These are phyloP conservation scores for Globisporangium lucens DNA, from an alignment of 352 stramenopile genomes.

Conservation along the genomic window DNA sequence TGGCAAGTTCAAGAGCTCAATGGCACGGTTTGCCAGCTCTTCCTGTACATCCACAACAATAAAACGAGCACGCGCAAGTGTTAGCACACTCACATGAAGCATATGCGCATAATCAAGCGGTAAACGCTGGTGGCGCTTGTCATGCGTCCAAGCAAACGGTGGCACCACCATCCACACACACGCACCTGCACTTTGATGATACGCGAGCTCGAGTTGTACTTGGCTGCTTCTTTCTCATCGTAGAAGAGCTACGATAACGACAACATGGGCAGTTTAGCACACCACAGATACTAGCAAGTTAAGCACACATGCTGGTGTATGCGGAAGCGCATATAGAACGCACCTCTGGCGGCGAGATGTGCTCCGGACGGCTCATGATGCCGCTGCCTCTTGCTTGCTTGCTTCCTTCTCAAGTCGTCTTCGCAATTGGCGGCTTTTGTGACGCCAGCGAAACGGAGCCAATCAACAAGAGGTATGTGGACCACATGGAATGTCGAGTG, in stretches of 20 bases:
- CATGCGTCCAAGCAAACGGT: background rate
- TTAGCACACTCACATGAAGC: background rate
- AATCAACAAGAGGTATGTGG: slow-evolving; percentile 11
- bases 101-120: background rate
- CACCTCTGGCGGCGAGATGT: slow-evolving; percentile 83
- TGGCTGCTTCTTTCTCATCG: slow-evolving; percentile 89
- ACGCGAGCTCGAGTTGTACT: slow-evolving; percentile 92
- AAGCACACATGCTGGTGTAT: background rate
- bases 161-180: background rate
- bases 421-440: slow-evolving; percentile 6
- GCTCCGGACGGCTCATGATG: slow-evolving; percentile 83
- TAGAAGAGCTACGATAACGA: slow-evolving; percentile 80
- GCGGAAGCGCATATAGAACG: slow-evolving; percentile 6
- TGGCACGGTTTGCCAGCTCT: slow-evolving; percentile 95
- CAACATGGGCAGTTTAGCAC: background rate
- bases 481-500: background rate
- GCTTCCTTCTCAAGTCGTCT: background rate
- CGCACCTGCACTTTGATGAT: slow-evolving; percentile 92
- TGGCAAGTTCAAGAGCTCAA: slow-evolving; percentile 97
- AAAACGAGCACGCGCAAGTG: background rate
- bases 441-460: slow-evolving; percentile 23
- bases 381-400: slow-evolving; percentile 1
- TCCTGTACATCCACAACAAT: slow-evolving; percentile 30
- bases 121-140: background rate
- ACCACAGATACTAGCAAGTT: background rate